Evolutionary conservation across 495 filamentous ascomycete genomes (phyloP), one percentile per base, ranked within the genome.

Genomic region (Aspergillus sclerotiicarbonarius): DNA sequence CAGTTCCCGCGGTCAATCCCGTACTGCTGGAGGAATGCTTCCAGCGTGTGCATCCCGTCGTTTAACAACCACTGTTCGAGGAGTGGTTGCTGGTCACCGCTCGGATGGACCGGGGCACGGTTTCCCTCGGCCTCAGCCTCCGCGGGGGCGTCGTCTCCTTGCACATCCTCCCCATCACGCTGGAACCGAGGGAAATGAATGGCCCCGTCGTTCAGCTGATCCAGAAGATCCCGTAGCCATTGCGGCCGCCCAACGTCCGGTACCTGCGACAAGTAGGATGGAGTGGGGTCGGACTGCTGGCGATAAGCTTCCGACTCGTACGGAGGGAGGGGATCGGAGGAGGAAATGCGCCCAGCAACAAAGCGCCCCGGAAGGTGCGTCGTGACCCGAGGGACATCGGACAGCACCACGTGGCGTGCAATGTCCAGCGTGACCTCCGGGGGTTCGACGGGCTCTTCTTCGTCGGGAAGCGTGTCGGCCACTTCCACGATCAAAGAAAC

Each of bases 351-450:
- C 21, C 70, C 72, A 10, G 71, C 68, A 12, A 76, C 70, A 58
- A 76, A 79, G 16, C 67, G 71, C 32, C 57, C 62, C 6, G 76
- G 76, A 18, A 79, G 68, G 60, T 77, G 71, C 15, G 74, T 75
- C 12, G 71, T 79, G 5, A 78, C 76, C 29, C 62, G 67, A 0
- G 86, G 88, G 0, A 81, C 83, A 61, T 92, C 89, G 3, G 90
- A 85, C 5, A 96, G 76, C 48, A 92, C 82, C 19, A 93, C 81
- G 68, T 93, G 90, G 29, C 94, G 82, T 2, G 90, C 91, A 54
- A 91, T 82, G 51, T 86, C 80, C 4, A 84, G 66, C 1, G 84
- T 82, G 44, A 90, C 85, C 29, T 78, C 70, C 3, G 71, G 69
- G 10, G 77, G 67, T 9, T 77, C 67, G n/a, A 74, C 66, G 6